Percentiles rank a stretch among this genome's conserved stretches.
These are phyloP conservation scores for Coemansia sp. DNA, from an alignment of 192 early-diverging fungal species.

Conservation along the genomic window DNA sequence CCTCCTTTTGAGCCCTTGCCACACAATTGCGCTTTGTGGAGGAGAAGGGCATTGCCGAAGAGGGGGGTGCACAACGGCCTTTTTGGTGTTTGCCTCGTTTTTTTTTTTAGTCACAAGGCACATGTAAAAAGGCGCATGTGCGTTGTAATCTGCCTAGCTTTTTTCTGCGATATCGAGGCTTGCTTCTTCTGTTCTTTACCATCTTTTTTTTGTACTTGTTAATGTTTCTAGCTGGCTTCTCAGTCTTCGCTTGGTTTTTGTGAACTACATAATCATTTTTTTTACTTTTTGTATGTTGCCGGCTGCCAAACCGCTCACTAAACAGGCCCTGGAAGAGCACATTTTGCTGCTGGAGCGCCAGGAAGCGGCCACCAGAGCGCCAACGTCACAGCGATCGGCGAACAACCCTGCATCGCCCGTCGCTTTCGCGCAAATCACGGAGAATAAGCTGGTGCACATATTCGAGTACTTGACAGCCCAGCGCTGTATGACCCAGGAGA, in stretches of 20 bases:
- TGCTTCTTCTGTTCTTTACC: background rate
- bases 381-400: background rate
- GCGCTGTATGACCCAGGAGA: constrained; percentile 30
- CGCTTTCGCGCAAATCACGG: constrained; percentile 14
- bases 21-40: too few species aligned
- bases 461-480: constrained; percentile 34
- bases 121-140: background rate
- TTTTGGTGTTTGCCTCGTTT: background rate
- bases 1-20: background rate
- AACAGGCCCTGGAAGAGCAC: constrained; percentile 25
- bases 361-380: constrained; percentile 1
- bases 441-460: constrained; percentile 35
- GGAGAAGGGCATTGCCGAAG: too few species aligned
- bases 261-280: background rate
- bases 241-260: background rate
- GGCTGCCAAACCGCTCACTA: constrained; percentile 25
- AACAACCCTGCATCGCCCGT: constrained; percentile 2
- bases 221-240: background rate
- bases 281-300: background rate
- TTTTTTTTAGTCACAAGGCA: background rate
- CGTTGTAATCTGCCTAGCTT: constrained; percentile 2
- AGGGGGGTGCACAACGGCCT: too few species aligned
- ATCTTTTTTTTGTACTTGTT: background rate
- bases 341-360: constrained; percentile 10
- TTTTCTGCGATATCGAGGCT: background rate